Percentiles rank a stretch among this genome's conserved stretches.
phyloP scores from a whole-genome alignment of 768 basidiomycete species.

The Candolleomyces aberdarensis region DNA sequence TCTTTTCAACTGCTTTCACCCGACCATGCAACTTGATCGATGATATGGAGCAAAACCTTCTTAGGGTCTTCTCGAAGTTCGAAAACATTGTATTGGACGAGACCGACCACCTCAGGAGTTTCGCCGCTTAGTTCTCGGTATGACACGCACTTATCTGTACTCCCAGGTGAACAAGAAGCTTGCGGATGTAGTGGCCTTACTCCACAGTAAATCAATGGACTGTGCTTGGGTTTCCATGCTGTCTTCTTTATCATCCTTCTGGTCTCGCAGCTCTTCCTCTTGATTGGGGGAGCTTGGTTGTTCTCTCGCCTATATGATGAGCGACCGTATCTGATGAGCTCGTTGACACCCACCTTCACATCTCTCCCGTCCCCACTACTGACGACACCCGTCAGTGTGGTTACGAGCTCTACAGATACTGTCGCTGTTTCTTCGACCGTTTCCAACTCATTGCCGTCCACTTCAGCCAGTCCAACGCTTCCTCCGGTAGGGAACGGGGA shows the following conservation, averaged over 20 bases:
- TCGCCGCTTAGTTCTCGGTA: slow-evolving; percentile 1
- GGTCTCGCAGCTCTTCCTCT: neutral
- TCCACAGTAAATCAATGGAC: neutral
- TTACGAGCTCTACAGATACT: neutral
- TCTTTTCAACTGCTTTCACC: neutral
- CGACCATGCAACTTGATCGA: neutral
- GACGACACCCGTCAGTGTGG: neutral
- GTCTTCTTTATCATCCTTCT: neutral
- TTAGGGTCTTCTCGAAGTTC: neutral
- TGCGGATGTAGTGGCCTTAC: neutral
- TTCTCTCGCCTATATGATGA: neutral
- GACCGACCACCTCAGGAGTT: neutral
- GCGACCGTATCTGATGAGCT: neutral
- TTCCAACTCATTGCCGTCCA: neutral
- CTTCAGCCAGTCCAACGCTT: neutral
- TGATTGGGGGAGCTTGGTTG: neutral
- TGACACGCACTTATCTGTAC: neutral
- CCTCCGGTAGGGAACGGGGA: neutral
- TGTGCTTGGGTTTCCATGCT: neutral
- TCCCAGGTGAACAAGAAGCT: slow-evolving; percentile 2
- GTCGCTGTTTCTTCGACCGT: neutral
- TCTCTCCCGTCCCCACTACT: neutral
- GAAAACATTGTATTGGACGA: neutral
- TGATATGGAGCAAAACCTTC: neutral
- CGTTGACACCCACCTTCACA: neutral